Base-by-base conservation (phyloP, 768 basidiomycete species). In the Arthromyces matolae region DNA sequence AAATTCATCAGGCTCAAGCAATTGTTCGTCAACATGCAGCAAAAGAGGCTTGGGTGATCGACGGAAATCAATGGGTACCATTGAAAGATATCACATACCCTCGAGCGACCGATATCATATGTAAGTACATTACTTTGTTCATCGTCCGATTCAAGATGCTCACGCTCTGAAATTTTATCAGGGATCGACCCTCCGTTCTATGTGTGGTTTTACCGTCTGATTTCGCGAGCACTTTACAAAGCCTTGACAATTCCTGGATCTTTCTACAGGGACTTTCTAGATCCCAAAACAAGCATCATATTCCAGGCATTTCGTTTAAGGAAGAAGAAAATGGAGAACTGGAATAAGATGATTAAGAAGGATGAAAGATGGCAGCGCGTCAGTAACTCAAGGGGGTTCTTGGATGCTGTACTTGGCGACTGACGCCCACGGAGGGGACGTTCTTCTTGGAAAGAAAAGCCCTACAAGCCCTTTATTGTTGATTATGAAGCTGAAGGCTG, bases 31-130 rank as follows among this genome's bases (percentile, higher is more conserved):
- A 33, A 43, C 31, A 43, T 7, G 42, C 42, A 1, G 32, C 20
- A 23, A 5, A 34, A 44, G 42, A 44, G 2, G 32, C 42, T 8
- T 44, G 42, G 32, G 22, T 44, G 9, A 44, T 34, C 10, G 42
- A 44, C 42, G 42, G 42, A 33, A 44, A 33, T 31, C 42, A 33
- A 18, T 44, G 42, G 42, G 32, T 44, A 34, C 42, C 42, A 1
- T 44, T 34, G 14, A 33, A 44, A n/a, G 42, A 44, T 7, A 44
- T 44, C 42, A 44, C 32, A 14, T 44, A 44, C 32, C 20, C 42
- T 29, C 42, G 42, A 42, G 41, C 41, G 10, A 42, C 41, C n/a
- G 18, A 42, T 42, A 32, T 42, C 42, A 23, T 42, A n/a, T 42
- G 42, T 19, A 32, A 10, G 42, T 25, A 16, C 23, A n/a, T 23